Evolutionary conservation across 495 filamentous ascomycete species (phyloP), one percentile per base, ranked within the genome.

Genomic region (Filosporella fistucella): DNA sequence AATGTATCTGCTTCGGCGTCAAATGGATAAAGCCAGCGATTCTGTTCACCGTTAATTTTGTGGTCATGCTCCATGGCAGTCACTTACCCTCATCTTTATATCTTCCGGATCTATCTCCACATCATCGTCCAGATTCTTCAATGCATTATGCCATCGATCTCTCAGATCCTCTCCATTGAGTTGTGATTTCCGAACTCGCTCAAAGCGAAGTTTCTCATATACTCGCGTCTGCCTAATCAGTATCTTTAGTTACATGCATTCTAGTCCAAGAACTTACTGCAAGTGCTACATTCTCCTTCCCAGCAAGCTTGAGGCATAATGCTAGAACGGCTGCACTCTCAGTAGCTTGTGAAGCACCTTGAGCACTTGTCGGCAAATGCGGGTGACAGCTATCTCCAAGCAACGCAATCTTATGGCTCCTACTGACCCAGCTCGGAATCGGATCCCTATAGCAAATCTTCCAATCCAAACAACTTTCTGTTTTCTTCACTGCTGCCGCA

Each of bases 171-270:
- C 71, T 0, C 74, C 74, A 47, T 77, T 75, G 13, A 62, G 64
- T 52, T 76, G 74, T 37, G 68, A 71, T 24, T 66, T 55, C 4
- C 72, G 52, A 3, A 68, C 69, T 33, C 74, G 52, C 5, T 52
- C 54, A 49, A 77, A 77, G 7, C 74, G 61, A 20, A 77, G 53
- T 55, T 75, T 76, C 56, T 77, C 74, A 58, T 77, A 77, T 4
- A 63, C 61, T 40, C 74, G 54, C 8, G 74, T 76, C 60, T 68
- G 32, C 2, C 24, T 4, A 39, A 17, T 30, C 28, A 35, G 12
- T 35, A 4, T 5, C n/a, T 14, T 14, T 14, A 8, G 28, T 30
- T 30, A 8, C 13, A 14, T n/a, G n/a, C 18, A n/a, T 5, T n/a
- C 4, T 4, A n/a, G 32, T 14, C 5, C 32, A 43, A 11, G 16